Percentiles rank a stretch among this genome's conserved stretches.
Evolutionary conservation across 23 red algal species (phyloP).

Genomic region (Cyanidium caldarium): DNA sequence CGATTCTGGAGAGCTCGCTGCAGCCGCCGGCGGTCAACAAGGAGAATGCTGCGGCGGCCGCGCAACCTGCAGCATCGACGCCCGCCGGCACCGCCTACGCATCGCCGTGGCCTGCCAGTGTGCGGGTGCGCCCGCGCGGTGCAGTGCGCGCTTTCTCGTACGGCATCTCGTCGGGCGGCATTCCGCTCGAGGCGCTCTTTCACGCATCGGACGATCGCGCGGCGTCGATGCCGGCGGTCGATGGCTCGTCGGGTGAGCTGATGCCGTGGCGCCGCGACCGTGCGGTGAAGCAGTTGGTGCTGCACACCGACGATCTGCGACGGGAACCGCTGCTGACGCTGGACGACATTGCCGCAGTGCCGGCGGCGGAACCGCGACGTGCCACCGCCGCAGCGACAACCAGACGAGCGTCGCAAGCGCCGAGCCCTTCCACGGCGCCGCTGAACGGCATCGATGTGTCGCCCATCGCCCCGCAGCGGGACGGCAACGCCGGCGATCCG

Average conservation of each 20-base stretch:
- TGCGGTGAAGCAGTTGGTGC: background rate
- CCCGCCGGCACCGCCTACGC: too few species aligned
- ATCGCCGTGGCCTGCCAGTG: too few species aligned
- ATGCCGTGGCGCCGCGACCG: background rate
- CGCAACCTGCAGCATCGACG: too few species aligned
- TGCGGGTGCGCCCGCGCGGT: background rate
- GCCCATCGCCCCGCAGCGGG: background rate
- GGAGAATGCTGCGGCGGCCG: too few species aligned
- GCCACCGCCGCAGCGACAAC: too few species aligned
- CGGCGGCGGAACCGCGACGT: background rate
- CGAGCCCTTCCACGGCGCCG: background rate
- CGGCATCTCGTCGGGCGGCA: background rate
- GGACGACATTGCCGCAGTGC: background rate
- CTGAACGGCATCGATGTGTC: background rate
- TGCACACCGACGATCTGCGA: too few species aligned
- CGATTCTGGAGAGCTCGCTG: too few species aligned
- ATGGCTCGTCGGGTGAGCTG: background rate
- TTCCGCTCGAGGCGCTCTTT: background rate
- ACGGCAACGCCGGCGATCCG: background rate
- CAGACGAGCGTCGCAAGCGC: background rate
- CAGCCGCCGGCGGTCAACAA: too few species aligned
- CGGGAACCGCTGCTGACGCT: constrained; percentile 4
- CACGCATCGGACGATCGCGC: too few species aligned
- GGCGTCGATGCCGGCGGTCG: background rate
- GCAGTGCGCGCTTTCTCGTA: constrained; percentile 1